A percentile compares a stretch with the other conserved stretches of the same genome.
Evolutionary conservation across 345 rosid species (phyloP).

Genomic region (Linum tenue): DNA sequence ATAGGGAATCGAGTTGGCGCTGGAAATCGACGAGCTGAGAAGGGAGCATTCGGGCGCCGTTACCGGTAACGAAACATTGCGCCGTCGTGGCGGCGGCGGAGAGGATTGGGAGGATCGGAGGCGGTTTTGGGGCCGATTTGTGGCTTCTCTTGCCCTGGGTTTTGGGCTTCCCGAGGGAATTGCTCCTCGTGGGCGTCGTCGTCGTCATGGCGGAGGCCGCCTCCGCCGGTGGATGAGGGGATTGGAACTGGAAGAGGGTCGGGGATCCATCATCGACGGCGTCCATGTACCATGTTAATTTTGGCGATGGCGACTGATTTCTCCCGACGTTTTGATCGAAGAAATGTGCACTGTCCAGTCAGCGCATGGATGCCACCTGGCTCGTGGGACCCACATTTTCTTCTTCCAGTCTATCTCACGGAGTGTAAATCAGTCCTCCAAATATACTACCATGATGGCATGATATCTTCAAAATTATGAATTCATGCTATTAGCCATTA

Average conservation of each 20-base stretch:
- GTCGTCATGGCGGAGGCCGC: not conserved
- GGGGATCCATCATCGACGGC: too few species aligned
- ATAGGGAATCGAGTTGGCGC: constrained; percentile 26
- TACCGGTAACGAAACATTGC: constrained; percentile 32
- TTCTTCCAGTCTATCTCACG: too few species aligned
- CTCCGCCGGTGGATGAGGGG: constrained; percentile 20
- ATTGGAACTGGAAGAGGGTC: too few species aligned
- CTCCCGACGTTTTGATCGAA: not conserved
- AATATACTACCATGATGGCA: too few species aligned
- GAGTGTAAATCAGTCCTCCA: too few species aligned
- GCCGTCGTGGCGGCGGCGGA: constrained; percentile 40
- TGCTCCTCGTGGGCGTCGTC: constrained; percentile 10
- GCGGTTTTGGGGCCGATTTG: constrained; percentile 1
- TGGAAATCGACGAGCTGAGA: constrained; percentile 34
- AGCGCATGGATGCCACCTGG: not conserved
- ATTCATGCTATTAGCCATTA: constrained; percentile 15
- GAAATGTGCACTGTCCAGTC: not conserved
- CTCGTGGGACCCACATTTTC: too few species aligned
- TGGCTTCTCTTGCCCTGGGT: not conserved
- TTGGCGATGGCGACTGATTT: not conserved
- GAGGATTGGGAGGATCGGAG: constrained; percentile 28
- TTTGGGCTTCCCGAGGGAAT: constrained; percentile 3
- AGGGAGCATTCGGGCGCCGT: constrained; percentile 42
- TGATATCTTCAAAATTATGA: too few species aligned
- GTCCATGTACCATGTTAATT: too few species aligned